Base-by-base conservation (phyloP, 1,284 basidiomycete species). In the Irpex lacteus region DNA sequence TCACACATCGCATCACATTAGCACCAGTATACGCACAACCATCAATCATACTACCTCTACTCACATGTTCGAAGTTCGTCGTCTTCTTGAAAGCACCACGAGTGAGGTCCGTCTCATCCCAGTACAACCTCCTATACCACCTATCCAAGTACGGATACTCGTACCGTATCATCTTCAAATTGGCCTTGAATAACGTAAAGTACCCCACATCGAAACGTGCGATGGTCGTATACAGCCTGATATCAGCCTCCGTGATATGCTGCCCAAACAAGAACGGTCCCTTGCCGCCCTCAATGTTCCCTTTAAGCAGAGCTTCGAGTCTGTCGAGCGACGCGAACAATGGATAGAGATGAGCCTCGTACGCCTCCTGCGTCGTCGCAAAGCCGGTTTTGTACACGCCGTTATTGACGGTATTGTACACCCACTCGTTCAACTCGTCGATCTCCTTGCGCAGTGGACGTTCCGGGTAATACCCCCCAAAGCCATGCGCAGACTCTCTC, bases 161-260 rank as follows among this genome's bases (percentile, higher is more conserved):
- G 71, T 88, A 72, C 9, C 90, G 86, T 67, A 92, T 91, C 59
- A 85, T 85, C 36, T 88, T 87, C 69, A 94, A 77, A 82, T 98
- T 96, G 81, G 94, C 96, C 77, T 98, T 98, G 85, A 98, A 98
- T 76, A 95, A 92, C 0, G 88, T 87, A 60, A 91, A 85, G 77
- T 98, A 98, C 44, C 94, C 96, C 0, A 91, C 90, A 72, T 97
- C 95, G 73, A 87, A 87, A 26, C 82, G 82, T 66, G 96, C 89
- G 63, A 96, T 90, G 3, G 96, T 98, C 18, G 95, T 95, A 79
- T 85, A 98, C 50, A 98, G 87, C 54, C 96, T 85, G 62, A 97
- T 81, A 72, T 98, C 96, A 3, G 95, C 95, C 76, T 99, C 97
- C 0, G 95, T 98, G 59, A 99, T 82, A 60, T 72, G 82, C 68